phyloP scores from a whole-genome alignment of 2,329 filamentous ascomycete genomes.

The Ramularia endophylla region DNA sequence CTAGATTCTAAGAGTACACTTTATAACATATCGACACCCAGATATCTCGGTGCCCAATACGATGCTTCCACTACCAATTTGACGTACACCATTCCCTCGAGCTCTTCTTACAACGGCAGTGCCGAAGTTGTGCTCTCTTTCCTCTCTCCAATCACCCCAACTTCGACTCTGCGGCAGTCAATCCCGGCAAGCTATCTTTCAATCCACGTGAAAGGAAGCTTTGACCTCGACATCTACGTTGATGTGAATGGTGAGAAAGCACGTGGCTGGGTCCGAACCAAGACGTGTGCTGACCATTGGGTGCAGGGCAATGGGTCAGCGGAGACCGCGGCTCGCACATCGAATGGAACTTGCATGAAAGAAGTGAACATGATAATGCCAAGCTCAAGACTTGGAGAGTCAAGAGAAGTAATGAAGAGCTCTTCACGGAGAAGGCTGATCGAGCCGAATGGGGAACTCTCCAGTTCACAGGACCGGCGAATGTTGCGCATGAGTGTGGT shows the following conservation, averaged over 20 bases:
- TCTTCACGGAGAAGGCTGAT: slow-evolving; percentile 69
- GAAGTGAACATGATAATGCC: slow-evolving; percentile 32
- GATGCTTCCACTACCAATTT: slow-evolving; percentile 67
- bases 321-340: slow-evolving; percentile 65
- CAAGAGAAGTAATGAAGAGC: slow-evolving; percentile 53
- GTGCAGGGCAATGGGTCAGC: slow-evolving; percentile 64
- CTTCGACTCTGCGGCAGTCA: slow-evolving; percentile 71
- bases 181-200: slow-evolving; percentile 77
- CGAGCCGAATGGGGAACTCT: slow-evolving; percentile 79
- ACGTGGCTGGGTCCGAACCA: too few relatives aligned
- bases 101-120: slow-evolving; percentile 29
- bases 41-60: slow-evolving; percentile 56
- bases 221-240: slow-evolving; percentile 45
- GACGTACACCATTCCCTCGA: slow-evolving; percentile 54
- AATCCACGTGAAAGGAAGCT: slow-evolving; percentile 60
- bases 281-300: too few relatives aligned
- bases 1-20: slow-evolving; percentile 41
- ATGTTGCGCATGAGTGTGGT: slow-evolving; percentile 64
- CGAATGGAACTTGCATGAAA: slow-evolving; percentile 56
- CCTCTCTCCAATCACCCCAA: slow-evolving; percentile 73
- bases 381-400: slow-evolving; percentile 63
- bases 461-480: slow-evolving; percentile 65
- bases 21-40: slow-evolving; percentile 54
- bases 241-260: slow-evolving; percentile 35
- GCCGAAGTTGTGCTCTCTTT: slow-evolving; percentile 58